A percentile compares a stretch with the other conserved stretches of the same genome.
Conservation (phyloP, 805 yeast genomes). For the Kluyveromyces lactis region DNA sequence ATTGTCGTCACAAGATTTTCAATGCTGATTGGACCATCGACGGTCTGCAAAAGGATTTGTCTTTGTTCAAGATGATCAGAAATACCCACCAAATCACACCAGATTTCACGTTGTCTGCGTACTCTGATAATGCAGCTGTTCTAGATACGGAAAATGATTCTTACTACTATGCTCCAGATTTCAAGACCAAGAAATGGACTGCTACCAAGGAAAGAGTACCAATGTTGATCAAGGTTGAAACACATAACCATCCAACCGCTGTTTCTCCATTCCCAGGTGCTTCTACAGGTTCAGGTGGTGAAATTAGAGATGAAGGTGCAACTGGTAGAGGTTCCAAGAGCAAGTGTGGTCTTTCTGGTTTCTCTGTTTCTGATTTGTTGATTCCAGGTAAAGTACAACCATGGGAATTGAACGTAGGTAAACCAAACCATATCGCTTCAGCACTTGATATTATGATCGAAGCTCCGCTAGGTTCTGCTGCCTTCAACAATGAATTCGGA, state of each 20-base stretch:
- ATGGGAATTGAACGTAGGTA: conserved; percentile 90
- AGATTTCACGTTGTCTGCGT: conserved; percentile 82
- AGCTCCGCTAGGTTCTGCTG: conserved; percentile 97
- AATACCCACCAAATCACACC: conserved; percentile 81
- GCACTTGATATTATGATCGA: conserved; percentile 91
- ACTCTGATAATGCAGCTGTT: conserved; percentile 97
- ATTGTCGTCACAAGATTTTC: conserved; percentile 97
- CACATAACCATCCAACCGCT: conserved; percentile 99
- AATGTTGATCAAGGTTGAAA: conserved; percentile 90
- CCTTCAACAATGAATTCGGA: conserved; percentile 97
- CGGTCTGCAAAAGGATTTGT: conserved; percentile 58
- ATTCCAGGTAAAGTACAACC: conserved; percentile 86
- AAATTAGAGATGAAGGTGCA: conserved; percentile 99
- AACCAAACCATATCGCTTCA: conserved; percentile 88
- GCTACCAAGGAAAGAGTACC: conserved; percentile 73
- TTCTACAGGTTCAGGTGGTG: conserved; percentile 99
- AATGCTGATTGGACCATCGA: conserved; percentile 98
- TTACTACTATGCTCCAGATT: conserved; percentile 71
- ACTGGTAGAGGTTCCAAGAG: conserved; percentile 97
- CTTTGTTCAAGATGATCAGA: conserved; percentile 91
- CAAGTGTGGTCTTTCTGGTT: conserved; percentile 93
- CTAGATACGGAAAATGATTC: conserved; percentile 52
- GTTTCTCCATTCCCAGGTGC: conserved; percentile 99
- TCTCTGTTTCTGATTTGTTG: conserved; percentile 79
- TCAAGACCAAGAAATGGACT: conserved; percentile 61